Evolutionary conservation across 352 stramenopile species (phyloP), one percentile per base, ranked within the genome.

Genomic region (Phytopythium boreale): DNA sequence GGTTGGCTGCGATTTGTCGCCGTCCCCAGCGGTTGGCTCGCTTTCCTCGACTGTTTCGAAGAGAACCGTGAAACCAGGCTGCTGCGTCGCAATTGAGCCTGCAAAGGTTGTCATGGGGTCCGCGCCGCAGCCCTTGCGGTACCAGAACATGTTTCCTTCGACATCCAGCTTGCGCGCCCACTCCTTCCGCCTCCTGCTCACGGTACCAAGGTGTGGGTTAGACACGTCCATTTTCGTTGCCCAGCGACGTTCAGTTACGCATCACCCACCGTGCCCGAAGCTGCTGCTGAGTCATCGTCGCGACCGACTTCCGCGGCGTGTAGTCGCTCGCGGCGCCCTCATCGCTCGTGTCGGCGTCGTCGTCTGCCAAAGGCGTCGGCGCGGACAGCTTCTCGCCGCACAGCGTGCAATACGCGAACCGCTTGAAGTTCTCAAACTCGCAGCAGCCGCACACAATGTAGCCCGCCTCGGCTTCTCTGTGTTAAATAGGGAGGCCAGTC

Each of bases 381-480:
- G 64, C 57, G 22, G 53, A 51, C 24, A 89, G 67, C 34, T 81
- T 82, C 41, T 88, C 79, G 34, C 84, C 84, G 52, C 84, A 92
- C 14, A 90, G 64, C 20, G 76, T 77, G 62, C 84, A 92, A 64
- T 87, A 74, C 29, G 75, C 67, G 61, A 87, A 82, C 50, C 80
- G 76, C 60, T 74, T 82, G 70, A 92, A 92, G 71, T 92, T 92
- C 52, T 90, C 84, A 62, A 92, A 92, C 26, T 68, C 76, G 47
- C 84, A 92, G 22, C 68, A 79, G 0, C 53, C 22, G 61, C 84
- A 92, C 0, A 72, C 60, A 2, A 60, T 74, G 50, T 74, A 87
- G 2, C 84, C 84, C 0, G 64, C 78, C 57, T 87, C 79, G 2
- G 80, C 84, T 64, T 91, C 80, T 66, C 79, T 79, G 61, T 37